phyloP scores from a whole-genome alignment of 768 basidiomycete genomes.

The Amanita phalloides region DNA sequence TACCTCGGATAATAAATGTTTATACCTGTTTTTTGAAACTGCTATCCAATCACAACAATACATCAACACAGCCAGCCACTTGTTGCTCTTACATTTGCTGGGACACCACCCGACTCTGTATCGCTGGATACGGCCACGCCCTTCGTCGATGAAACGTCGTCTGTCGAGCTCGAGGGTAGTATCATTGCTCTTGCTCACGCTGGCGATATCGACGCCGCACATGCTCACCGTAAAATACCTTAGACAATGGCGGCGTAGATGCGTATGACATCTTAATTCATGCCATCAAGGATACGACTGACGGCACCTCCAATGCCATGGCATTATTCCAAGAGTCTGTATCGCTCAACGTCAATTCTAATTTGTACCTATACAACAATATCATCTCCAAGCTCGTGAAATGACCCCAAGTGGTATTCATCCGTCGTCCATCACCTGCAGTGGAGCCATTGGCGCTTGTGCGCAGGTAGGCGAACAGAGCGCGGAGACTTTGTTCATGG shows the following conservation, averaged over 20 bases:
- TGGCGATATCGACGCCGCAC: conserved; percentile 71
- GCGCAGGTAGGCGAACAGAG: conserved; percentile 78
- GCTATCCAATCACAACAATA: too few species aligned
- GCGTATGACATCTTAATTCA: conserved; percentile 89
- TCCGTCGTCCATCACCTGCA: conserved; percentile 87
- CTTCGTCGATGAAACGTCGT: not conserved
- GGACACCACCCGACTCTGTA: not conserved
- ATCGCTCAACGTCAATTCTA: conserved; percentile 57
- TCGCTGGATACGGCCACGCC: not conserved
- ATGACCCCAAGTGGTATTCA: conserved; percentile 64
- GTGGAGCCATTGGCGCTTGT: conserved; percentile 89
- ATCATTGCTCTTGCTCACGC: conserved; percentile 80
- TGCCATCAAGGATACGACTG: conserved; percentile 86
- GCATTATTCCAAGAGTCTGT: conserved; percentile 75
- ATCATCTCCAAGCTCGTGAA: conserved; percentile 88
- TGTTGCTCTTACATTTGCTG: not conserved
- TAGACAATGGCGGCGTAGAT: conserved; percentile 75
- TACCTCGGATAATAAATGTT: too few species aligned
- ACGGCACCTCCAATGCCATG: conserved; percentile 84
- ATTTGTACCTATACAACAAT: conserved; percentile 91
- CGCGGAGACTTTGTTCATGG: conserved; percentile 74
- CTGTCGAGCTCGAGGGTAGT: conserved; percentile 39
- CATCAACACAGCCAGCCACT: too few species aligned
- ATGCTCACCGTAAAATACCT: conserved; percentile 71
- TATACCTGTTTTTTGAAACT: too few species aligned